Evolutionary conservation across 2,329 filamentous ascomycete genomes (phyloP).

Genomic region (Phialophora expanda): DNA sequence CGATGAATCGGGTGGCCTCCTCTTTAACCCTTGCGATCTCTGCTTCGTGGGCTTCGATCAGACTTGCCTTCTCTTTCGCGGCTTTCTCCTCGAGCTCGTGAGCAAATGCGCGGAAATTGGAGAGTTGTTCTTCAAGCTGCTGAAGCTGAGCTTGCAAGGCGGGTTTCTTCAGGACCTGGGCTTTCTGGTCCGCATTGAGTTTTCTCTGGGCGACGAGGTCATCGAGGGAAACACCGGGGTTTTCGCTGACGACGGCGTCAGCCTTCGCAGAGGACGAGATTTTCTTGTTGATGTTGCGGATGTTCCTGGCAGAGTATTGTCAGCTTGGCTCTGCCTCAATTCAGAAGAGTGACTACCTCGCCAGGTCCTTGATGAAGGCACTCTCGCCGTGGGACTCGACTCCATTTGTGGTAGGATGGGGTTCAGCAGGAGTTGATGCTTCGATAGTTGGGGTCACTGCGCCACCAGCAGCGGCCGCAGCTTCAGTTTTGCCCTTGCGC

Average conservation of each 20-base stretch:
- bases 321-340: slow-evolving; percentile 19
- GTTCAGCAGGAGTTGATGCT: slow-evolving; percentile 36
- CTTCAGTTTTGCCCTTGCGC: slow-evolving; percentile 59
- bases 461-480: slow-evolving; percentile 59
- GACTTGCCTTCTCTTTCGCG: slow-evolving; percentile 60
- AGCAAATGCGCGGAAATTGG: slow-evolving; percentile 65
- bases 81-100: slow-evolving; percentile 63
- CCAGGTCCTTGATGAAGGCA: slow-evolving; percentile 82
- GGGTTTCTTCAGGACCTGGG: slow-evolving; percentile 67
- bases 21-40: slow-evolving; percentile 61
- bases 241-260: slow-evolving; percentile 64
- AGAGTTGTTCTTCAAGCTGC: slow-evolving; percentile 65
- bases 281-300: slow-evolving; percentile 93
- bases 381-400: slow-evolving; percentile 70
- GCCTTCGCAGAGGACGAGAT: slow-evolving; percentile 70
- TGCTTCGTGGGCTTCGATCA: slow-evolving; percentile 61
- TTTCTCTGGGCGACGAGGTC: slow-evolving; percentile 67
- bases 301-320: slow-evolving; percentile 64
- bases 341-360: slow-evolving; percentile 68
- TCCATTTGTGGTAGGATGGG: slow-evolving; percentile 58
- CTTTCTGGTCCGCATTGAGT: slow-evolving; percentile 70
- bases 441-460: slow-evolving; percentile 52
- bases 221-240: slow-evolving; percentile 64
- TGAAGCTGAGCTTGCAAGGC: slow-evolving; percentile 61
- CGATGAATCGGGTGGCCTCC: slow-evolving; percentile 56